phyloP scores from a whole-genome alignment of 2,329 filamentous ascomycete genomes.

The Canariomyces notabilis region DNA sequence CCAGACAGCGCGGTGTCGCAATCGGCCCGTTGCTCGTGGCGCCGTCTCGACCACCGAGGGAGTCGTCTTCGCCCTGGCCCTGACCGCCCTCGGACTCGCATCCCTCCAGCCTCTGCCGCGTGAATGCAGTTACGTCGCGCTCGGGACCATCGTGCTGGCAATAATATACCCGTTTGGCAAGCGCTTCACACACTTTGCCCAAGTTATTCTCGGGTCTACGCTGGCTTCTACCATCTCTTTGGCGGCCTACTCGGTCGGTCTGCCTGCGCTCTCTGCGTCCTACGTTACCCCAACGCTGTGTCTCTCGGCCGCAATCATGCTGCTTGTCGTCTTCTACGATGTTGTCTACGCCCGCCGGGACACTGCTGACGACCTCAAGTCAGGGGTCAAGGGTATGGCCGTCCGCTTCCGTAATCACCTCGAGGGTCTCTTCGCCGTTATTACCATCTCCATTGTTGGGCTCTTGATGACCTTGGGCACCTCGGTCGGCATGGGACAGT shows the following conservation, averaged over 20 bases:
- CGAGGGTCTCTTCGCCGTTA: background rate
- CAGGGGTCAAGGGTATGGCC: conserved; percentile 31
- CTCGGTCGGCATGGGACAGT: background rate
- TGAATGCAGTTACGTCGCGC: no score
- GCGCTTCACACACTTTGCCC: conserved; percentile 48
- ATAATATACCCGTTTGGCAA: conserved; percentile 46
- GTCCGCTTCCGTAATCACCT: background rate
- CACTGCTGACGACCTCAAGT: conserved; percentile 31
- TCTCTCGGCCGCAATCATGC: conserved; percentile 12
- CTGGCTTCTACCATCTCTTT: conserved; percentile 26
- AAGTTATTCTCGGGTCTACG: conserved; percentile 46
- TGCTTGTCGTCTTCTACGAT: conserved; percentile 33
- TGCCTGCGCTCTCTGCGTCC: conserved; percentile 20
- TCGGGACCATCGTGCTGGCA: background rate
- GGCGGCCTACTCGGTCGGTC: conserved; percentile 1
- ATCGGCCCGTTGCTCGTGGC: conserved; percentile 47
- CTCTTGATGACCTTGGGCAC: background rate
- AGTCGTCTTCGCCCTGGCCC: conserved; percentile 38
- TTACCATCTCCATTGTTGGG: background rate
- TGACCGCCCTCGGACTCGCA: conserved; percentile 24
- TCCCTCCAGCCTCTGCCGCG: background rate
- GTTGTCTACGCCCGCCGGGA: conserved; percentile 35
- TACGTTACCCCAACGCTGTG: background rate
- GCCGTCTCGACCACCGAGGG: conserved; percentile 42
- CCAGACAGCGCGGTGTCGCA: conserved; percentile 44